Percentiles rank a stretch among this genome's conserved stretches.
Evolutionary conservation across 2,329 filamentous ascomycete species (phyloP).

Genomic region (Fusarium metavorans): DNA sequence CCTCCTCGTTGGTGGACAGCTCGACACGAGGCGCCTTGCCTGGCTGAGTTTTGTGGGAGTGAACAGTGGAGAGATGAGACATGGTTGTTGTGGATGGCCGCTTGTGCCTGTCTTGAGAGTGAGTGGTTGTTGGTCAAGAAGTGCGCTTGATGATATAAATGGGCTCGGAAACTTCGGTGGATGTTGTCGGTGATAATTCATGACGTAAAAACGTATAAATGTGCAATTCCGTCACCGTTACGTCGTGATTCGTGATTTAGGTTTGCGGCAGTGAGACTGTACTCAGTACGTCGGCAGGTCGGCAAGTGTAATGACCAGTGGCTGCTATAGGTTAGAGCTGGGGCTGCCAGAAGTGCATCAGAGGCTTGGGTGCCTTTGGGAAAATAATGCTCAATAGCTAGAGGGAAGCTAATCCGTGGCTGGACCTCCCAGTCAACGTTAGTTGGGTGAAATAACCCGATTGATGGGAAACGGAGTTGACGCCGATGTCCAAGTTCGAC

Average conservation of each 20-base stretch:
- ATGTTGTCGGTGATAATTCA: not conserved
- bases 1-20: slow-evolving; percentile 59
- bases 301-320: no score
- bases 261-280: not conserved
- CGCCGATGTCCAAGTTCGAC: no score
- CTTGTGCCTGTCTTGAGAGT: not conserved
- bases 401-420: no score
- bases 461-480: no score
- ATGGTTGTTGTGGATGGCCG: not conserved
- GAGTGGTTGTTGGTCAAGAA: not conserved
- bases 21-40: slow-evolving; percentile 52
- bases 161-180: not conserved
- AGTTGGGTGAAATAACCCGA: no score
- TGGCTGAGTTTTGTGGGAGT: slow-evolving; percentile 46
- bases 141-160: not conserved
- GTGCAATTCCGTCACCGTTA: not conserved
- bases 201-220: not conserved
- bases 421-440: no score
- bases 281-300: not conserved
- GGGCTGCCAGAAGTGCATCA: no score
- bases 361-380: no score
- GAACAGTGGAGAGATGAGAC: slow-evolving; percentile 58
- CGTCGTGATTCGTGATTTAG: not conserved
- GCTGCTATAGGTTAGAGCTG: no score
- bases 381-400: no score